These are phyloP conservation scores for Stagonosporopsis cucurbitacearum DNA, from an alignment of 2,329 filamentous ascomycete species.

Conservation along the genomic window DNA sequence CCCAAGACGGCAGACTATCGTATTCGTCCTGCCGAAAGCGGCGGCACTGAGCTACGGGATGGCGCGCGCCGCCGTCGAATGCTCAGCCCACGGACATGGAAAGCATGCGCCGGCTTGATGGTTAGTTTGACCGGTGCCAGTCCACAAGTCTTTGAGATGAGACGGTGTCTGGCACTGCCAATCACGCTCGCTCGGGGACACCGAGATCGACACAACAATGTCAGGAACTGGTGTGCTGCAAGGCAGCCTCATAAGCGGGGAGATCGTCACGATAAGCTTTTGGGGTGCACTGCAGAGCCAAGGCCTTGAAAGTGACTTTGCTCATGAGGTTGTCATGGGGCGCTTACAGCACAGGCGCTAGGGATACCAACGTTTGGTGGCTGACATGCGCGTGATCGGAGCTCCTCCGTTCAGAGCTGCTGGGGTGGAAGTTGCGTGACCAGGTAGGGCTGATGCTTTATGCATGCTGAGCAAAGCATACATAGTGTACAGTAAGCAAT, in stretches of 20 bases:
- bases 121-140: not conserved
- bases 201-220: slow-evolving; percentile 11
- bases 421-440: not conserved
- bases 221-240: not conserved
- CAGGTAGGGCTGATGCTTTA: slow-evolving; percentile 9
- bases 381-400: slow-evolving; percentile 6
- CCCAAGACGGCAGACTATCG: slow-evolving; percentile 9
- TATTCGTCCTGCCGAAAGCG: slow-evolving; percentile 7
- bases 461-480: slow-evolving; percentile 2
- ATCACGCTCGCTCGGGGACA: slow-evolving; percentile 7
- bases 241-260: slow-evolving; percentile 2
- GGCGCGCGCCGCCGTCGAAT: slow-evolving; percentile 4
- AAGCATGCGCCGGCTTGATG: not conserved
- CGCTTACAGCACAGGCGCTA: slow-evolving; percentile 4
- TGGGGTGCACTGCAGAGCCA: not conserved
- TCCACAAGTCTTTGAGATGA: not conserved
- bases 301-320: not conserved
- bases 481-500: slow-evolving; percentile 7
- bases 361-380: not conserved
- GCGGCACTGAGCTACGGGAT: slow-evolving; percentile 9
- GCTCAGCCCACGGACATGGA: slow-evolving; percentile 2
- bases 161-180: slow-evolving; percentile 1
- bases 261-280: slow-evolving; percentile 8
- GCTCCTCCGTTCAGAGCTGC: slow-evolving; percentile 1
- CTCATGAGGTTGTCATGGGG: slow-evolving; percentile 7